A percentile compares a stretch with the other conserved stretches of the same genome.
Conservation (phyloP, 176 grass and related monocot species). For the Musa schizocarpa region DNA sequence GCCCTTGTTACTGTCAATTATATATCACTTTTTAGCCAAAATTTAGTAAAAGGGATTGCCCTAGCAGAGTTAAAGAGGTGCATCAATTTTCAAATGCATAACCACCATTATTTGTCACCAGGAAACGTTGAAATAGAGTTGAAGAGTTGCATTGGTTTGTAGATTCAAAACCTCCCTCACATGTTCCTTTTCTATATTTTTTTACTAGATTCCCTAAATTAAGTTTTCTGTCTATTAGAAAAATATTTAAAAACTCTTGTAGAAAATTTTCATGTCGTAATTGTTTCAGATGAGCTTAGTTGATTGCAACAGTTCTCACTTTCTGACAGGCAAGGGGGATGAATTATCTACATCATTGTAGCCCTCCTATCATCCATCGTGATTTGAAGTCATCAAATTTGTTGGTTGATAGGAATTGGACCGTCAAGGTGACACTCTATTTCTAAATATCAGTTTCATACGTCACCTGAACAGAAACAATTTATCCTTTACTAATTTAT, state of each 20-base stretch:
- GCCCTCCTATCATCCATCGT: slow-evolving; percentile 85
- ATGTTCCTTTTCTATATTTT: too few species aligned
- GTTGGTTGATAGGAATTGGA: slow-evolving; percentile 99
- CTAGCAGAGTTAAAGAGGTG: neutral
- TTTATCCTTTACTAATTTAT: neutral
- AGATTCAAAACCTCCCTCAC: too few species aligned
- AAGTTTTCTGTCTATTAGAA: too few species aligned
- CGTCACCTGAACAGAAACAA: neutral
- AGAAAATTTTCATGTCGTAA: too few species aligned
- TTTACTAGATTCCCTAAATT: too few species aligned
- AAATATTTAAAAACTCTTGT: too few species aligned
- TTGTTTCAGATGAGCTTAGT: neutral
- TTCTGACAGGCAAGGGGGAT: slow-evolving; percentile 74
- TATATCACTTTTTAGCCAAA: neutral
- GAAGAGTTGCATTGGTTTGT: too few species aligned
- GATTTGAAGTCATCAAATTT: slow-evolving; percentile 99
- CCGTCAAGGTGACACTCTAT: slow-evolving; percentile 51
- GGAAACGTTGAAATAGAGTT: too few species aligned
- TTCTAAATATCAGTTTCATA: neutral
- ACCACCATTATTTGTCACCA: neutral
- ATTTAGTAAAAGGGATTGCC: neutral
- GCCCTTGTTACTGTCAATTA: neutral
- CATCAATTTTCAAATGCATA: neutral
- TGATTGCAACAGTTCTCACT: slow-evolving; percentile 1
- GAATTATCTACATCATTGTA: slow-evolving; percentile 96